phyloP scores from a whole-genome alignment of 805 yeast species.

The Wickerhamiella occidentalis region DNA sequence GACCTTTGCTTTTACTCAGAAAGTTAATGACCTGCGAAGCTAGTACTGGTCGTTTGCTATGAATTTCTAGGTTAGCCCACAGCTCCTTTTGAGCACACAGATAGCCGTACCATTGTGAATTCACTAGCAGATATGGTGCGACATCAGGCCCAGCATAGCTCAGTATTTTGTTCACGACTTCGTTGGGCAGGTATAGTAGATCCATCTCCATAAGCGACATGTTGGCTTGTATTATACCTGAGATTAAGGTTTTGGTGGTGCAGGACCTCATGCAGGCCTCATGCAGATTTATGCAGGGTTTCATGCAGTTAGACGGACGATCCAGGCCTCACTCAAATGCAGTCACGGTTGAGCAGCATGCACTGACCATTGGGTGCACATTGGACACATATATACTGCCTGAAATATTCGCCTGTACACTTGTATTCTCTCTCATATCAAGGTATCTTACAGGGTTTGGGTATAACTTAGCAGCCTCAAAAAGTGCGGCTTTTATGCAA shows the following conservation, averaged over 20 bases:
- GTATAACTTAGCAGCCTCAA: too few relatives aligned
- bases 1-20: neutral
- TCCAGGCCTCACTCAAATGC: too few relatives aligned
- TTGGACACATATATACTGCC: too few relatives aligned
- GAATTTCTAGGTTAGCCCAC: neutral
- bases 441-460: too few relatives aligned
- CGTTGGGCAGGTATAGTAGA: neutral
- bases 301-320: too few relatives aligned
- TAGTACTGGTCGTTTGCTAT: neutral
- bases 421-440: too few relatives aligned
- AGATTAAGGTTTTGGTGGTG: neutral
- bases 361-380: too few relatives aligned
- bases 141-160: neutral
- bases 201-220: neutral
- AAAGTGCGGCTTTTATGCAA: too few relatives aligned
- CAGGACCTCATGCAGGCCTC: neutral
- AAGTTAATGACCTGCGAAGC: neutral
- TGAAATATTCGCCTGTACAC: too few relatives aligned
- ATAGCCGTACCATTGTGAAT: neutral
- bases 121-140: neutral
- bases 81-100: neutral
- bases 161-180: neutral
- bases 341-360: too few relatives aligned
- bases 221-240: neutral
- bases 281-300: neutral